A percentile compares a stretch with the other conserved stretches of the same genome.
phyloP scores from a whole-genome alignment of 2,329 filamentous ascomycete genomes.

The Botryotinia convoluta region DNA sequence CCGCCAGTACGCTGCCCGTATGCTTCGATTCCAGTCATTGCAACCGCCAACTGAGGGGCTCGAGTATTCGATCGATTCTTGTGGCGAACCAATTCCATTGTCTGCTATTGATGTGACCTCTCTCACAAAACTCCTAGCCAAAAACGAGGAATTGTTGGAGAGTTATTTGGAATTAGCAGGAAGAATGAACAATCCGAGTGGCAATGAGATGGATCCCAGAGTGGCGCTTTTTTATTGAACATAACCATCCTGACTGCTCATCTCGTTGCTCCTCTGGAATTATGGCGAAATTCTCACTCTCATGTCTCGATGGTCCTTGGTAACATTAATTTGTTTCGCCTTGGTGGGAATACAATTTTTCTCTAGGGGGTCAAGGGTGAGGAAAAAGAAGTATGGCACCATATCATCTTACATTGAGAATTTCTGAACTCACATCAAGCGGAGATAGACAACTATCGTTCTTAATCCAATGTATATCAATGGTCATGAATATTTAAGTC shows the following conservation, averaged over 20 bases:
- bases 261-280: neutral
- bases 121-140: neutral
- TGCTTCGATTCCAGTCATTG: neutral
- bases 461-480: too few species aligned
- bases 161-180: neutral
- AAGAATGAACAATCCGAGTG: neutral
- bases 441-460: too few species aligned
- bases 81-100: neutral
- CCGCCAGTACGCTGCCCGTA: neutral
- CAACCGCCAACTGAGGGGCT: neutral
- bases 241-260: neutral
- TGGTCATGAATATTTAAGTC: too few species aligned
- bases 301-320: neutral
- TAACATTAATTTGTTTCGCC: neutral
- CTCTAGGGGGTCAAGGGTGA: neutral
- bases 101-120: neutral
- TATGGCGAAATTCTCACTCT: rapidly evolving
- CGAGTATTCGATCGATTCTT: neutral
- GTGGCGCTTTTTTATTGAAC: neutral
- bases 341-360: neutral
- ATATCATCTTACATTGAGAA: neutral
- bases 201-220: neutral
- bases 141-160: neutral
- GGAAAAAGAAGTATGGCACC: neutral
- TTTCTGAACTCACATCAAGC: too few species aligned